Base-by-base conservation (phyloP, 495 filamentous ascomycete genomes). In the Aspergillus panamensis region DNA sequence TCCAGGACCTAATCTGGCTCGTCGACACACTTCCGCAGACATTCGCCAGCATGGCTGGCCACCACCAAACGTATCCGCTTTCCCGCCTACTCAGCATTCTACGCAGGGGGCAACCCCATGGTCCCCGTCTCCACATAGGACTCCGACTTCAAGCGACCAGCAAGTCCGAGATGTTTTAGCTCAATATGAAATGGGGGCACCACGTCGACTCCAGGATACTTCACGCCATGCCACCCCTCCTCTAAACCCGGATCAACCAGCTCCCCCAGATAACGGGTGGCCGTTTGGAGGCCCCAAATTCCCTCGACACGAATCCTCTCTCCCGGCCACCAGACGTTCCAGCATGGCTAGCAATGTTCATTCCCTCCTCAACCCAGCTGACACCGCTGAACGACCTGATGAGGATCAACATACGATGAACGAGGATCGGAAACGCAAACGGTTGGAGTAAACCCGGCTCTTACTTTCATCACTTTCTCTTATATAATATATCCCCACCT, bases 1-100 rank as follows among this genome's bases (percentile, higher is more conserved):
- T 21, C 87, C 89, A 10, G 82, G 77, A 0, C 75, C 84, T 51
- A 88, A 86, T 63, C 77, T 97, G 33, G 81, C 86, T 31, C 86
- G 94, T 19, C 85, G 94, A 43, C 94, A 98, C 71, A 98, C 94
- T 1, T 94, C 93, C 48, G 94, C 94, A 53, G 94, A 98, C 64
- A 97, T 98, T 62, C 89, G 94, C 30, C 84, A 89, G 40, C 88
- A 89, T 62, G 90, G 90, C 51, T 97, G 94, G 94, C 85, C 88
- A 62, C 80, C 84, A 14, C 67, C 73, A 31, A 81, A 77, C 43
- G 79, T 80, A 25, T 91, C 91, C 4, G 90, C 92, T 12, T 91
- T 90, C 57, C 68, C 70, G 9, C 64, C 65, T 3, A 60, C 62
- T 29, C 68, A 66, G 40, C 43, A 35, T 33, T 57, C n/a, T 21